Evolutionary conservation across 345 rosid species (phyloP).

Genomic region (Erodium maritimum): DNA sequence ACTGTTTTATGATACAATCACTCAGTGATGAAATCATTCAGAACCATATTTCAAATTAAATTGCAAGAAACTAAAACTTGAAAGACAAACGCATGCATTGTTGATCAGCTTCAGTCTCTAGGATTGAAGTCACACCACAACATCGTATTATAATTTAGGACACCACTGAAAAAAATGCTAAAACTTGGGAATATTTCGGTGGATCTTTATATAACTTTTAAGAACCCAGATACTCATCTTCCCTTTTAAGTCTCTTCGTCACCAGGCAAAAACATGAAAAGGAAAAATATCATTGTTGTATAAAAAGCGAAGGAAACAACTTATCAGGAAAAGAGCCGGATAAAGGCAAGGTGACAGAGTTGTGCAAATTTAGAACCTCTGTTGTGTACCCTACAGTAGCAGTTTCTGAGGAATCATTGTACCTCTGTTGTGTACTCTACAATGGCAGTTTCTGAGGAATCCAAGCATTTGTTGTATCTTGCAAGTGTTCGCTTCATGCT

Average conservation of each 20-base stretch:
- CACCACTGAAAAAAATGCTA: neutral
- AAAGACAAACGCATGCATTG: no score
- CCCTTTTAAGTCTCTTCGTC: neutral
- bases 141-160: neutral
- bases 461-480: conserved; percentile 50
- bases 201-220: neutral
- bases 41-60: no score
- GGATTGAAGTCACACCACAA: neutral
- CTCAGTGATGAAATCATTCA: no score
- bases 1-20: neutral
- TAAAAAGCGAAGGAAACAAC: neutral
- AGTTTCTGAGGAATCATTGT: conserved; percentile 6
- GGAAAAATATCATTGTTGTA: neutral
- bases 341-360: neutral
- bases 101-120: no score
- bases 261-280: neutral
- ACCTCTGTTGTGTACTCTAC: conserved; percentile 50
- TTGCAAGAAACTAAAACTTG: no score
- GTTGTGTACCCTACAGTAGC: no score
- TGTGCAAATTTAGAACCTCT: neutral
- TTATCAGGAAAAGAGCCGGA: neutral
- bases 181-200: neutral
- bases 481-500: conserved; percentile 71
- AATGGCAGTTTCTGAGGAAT: conserved; percentile 32
- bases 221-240: neutral